Evolutionary conservation across 1,139 yeast genomes (phyloP).

Genomic region (Magnusiomyces fungicola): DNA sequence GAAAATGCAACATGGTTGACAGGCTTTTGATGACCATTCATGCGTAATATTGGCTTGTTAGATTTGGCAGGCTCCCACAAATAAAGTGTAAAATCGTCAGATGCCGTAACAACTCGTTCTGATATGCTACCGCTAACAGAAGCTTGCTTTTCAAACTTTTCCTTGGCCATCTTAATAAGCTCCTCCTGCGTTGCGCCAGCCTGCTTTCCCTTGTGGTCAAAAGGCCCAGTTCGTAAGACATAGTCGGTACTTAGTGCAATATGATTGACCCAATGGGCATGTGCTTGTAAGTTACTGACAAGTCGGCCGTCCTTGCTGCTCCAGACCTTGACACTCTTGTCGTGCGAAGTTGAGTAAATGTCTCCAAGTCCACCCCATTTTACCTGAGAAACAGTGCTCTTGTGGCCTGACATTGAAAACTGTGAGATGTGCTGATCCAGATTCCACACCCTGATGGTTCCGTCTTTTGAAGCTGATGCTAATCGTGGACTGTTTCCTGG

Average conservation of each 20-base stretch:
- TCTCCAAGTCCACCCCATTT: conserved; percentile 92
- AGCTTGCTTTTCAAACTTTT: conserved; percentile 72
- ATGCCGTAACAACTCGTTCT: conserved; percentile 88
- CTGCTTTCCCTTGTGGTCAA: conserved; percentile 50
- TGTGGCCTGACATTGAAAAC: conserved; percentile 79
- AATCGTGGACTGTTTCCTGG: conserved; percentile 63
- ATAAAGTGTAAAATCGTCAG: conserved; percentile 97
- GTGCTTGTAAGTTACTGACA: conserved; percentile 72
- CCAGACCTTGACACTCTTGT: conserved; percentile 92
- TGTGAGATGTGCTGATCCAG: conserved; percentile 60
- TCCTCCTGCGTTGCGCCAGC: conserved; percentile 39
- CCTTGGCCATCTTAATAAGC: conserved; percentile 47
- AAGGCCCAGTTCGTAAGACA: conserved; percentile 76
- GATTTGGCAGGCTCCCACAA: conserved; percentile 87
- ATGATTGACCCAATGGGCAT: conserved; percentile 98
- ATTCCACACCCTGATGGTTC: conserved; percentile 88
- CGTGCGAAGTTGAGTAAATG: conserved; percentile 88
- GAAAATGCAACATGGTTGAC: conserved; percentile 95
- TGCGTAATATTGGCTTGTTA: conserved; percentile 76
- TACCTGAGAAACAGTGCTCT: conserved; percentile 84
- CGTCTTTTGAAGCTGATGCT: conserved; percentile 88
- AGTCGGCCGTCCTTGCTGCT: conserved; percentile 74
- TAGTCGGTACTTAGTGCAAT: conserved; percentile 86
- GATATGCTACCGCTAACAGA: conserved; percentile 57
- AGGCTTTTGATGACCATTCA: conserved; percentile 96